These are phyloP conservation scores for Mortierella sp. DNA, from an alignment of 371 early-diverging fungal species.

Conservation along the genomic window DNA sequence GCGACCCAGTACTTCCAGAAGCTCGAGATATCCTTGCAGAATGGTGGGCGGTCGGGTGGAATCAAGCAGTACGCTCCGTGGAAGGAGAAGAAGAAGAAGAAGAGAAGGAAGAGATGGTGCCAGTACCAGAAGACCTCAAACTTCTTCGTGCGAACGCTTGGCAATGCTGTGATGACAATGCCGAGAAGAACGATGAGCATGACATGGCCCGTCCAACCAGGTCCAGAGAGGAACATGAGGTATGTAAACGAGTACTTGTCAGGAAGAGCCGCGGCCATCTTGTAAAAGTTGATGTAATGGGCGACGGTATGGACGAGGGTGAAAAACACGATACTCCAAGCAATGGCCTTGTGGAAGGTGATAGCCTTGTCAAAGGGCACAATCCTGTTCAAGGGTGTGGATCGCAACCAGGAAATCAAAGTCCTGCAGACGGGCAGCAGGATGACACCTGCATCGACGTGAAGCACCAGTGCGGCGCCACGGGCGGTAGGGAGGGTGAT, in stretches of 20 bases:
- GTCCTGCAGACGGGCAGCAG: slow-evolving; percentile 87
- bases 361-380: slow-evolving; percentile 87
- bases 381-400: slow-evolving; percentile 75
- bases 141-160: slow-evolving; percentile 67
- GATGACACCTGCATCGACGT: slow-evolving; percentile 79
- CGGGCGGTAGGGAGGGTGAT: slow-evolving; percentile 63
- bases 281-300: slow-evolving; percentile 82
- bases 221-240: slow-evolving; percentile 70
- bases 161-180: slow-evolving; percentile 77
- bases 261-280: slow-evolving; percentile 41
- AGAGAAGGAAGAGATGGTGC: slow-evolving; percentile 86
- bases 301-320: slow-evolving; percentile 73
- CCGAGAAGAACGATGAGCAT: slow-evolving; percentile 73
- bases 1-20: slow-evolving; percentile 88
- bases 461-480: slow-evolving; percentile 72
- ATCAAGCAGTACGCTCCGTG: slow-evolving; percentile 90
- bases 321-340: slow-evolving; percentile 80
- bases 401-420: slow-evolving; percentile 75
- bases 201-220: slow-evolving; percentile 83
- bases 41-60: slow-evolving; percentile 72
- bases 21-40: slow-evolving; percentile 74
- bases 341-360: slow-evolving; percentile 84
- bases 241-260: slow-evolving; percentile 43
- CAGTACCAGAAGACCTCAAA: slow-evolving; percentile 89
- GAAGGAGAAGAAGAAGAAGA: slow-evolving; percentile 80